Percentiles rank a stretch among this genome's conserved stretches.
These are phyloP conservation scores for Leishmania arabica DNA, from an alignment of 208 protist species.

Conservation along the genomic window DNA sequence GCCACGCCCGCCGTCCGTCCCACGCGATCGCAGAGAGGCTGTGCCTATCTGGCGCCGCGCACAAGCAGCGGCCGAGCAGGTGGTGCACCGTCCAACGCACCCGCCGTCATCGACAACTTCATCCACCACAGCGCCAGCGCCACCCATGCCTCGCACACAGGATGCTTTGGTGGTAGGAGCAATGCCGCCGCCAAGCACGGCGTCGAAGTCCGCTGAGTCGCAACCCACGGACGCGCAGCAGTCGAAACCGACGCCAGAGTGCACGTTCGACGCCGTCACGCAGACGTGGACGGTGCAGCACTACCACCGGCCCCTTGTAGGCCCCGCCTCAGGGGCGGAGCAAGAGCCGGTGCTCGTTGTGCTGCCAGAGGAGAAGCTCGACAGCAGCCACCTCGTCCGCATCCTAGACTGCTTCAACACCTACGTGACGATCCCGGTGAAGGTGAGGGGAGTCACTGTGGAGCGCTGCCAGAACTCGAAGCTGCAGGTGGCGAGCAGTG, in stretches of 20 bases:
- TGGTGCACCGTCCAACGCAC: background rate
- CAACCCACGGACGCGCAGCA: background rate
- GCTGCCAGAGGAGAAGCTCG: slow-evolving; percentile 15
- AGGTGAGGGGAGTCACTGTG: slow-evolving; percentile 32
- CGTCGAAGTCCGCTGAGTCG: background rate
- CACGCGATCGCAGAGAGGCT: background rate
- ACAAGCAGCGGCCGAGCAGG: background rate
- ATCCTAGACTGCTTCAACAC: slow-evolving; percentile 33
- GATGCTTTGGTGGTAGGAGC: background rate
- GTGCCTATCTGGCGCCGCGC: slow-evolving; percentile 1
- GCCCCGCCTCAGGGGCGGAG: slow-evolving; percentile 19
- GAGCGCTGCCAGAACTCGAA: slow-evolving; percentile 32
- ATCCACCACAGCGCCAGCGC: background rate
- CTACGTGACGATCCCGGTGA: slow-evolving; percentile 30
- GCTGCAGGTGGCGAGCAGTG: slow-evolving; percentile 27
- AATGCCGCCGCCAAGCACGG: background rate
- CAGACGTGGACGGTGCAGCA: slow-evolving; percentile 19
- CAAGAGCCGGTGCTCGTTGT: slow-evolving; percentile 15
- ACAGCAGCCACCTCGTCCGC: slow-evolving; percentile 27
- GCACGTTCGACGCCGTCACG: slow-evolving; percentile 11
- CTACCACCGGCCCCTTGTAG: slow-evolving; percentile 16
- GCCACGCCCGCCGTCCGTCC: background rate
- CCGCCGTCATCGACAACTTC: background rate
- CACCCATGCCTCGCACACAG: background rate
- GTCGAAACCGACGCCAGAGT: background rate